Evolutionary conservation across 192 early-diverging fungal species (phyloP).

Genomic region (Backusella psychrophila): DNA sequence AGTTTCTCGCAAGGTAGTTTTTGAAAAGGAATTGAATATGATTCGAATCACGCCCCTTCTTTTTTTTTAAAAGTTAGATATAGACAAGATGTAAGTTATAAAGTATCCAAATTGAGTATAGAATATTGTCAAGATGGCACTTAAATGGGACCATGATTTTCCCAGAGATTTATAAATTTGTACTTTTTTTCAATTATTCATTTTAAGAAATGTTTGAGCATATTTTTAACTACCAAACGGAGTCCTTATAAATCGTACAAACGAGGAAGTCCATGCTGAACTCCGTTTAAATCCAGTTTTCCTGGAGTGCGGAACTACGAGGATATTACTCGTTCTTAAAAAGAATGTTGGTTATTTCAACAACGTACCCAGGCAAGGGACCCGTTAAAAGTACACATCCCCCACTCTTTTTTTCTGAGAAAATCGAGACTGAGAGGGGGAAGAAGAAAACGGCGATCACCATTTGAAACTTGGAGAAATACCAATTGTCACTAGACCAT

Average conservation of each 20-base stretch:
- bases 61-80: too few species aligned
- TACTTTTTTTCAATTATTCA: not conserved
- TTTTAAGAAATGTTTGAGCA: constrained; percentile 1
- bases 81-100: not conserved
- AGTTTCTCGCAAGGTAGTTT: too few species aligned
- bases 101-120: not conserved
- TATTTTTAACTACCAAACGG: constrained; percentile 2
- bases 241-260: not conserved
- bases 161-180: not conserved
- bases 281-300: not conserved
- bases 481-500: too few species aligned
- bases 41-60: not conserved
- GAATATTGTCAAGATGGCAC: not conserved
- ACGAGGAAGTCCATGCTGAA: not conserved
- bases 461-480: too few species aligned
- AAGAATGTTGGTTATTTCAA: not conserved
- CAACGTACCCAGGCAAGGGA: not conserved
- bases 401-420: not conserved
- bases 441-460: too few species aligned
- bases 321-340: not conserved
- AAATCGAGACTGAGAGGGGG: not conserved
- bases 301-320: not conserved
- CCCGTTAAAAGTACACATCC: not conserved
- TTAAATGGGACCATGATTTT: not conserved
- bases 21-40: too few species aligned